Percentiles rank a stretch among this genome's conserved stretches.
Evolutionary conservation across 192 early-diverging fungal species (phyloP).

Genomic region (Coemansia sp.): DNA sequence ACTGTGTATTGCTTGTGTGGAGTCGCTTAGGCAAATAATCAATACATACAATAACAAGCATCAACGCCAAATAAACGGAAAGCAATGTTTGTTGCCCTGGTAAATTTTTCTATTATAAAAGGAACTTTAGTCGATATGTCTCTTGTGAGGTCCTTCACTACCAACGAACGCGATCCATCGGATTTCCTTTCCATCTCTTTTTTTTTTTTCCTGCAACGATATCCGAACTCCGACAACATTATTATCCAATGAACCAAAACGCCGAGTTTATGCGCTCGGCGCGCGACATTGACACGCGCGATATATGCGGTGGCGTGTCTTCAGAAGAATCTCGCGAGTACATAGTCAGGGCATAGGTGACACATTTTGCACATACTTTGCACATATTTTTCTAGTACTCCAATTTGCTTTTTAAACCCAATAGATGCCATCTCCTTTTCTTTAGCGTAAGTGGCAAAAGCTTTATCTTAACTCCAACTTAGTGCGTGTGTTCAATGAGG

Average conservation of each 20-base stretch:
- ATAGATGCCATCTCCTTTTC: too few relatives aligned
- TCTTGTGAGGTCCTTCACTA: too few relatives aligned
- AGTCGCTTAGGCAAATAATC: not conserved
- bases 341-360: constrained; percentile 7
- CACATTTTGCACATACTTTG: too few relatives aligned
- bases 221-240: not conserved
- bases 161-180: not conserved
- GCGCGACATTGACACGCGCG: constrained; percentile 42
- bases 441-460: too few relatives aligned
- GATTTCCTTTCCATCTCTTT: not conserved
- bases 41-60: not conserved
- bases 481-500: too few relatives aligned
- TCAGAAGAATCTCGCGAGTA: constrained; percentile 33
- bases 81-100: too few relatives aligned
- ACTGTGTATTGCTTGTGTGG: not conserved
- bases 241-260: not conserved
- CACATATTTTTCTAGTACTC: too few relatives aligned
- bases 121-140: not conserved
- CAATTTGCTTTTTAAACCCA: too few relatives aligned
- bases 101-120: too few relatives aligned
- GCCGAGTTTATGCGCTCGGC: not conserved
- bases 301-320: constrained; percentile 21
- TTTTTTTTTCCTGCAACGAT: too few relatives aligned
- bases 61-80: too few relatives aligned
- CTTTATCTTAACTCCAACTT: too few relatives aligned